Evolutionary conservation across 2,329 filamentous ascomycete species (phyloP).

Genomic region (Lojkania enalia): DNA sequence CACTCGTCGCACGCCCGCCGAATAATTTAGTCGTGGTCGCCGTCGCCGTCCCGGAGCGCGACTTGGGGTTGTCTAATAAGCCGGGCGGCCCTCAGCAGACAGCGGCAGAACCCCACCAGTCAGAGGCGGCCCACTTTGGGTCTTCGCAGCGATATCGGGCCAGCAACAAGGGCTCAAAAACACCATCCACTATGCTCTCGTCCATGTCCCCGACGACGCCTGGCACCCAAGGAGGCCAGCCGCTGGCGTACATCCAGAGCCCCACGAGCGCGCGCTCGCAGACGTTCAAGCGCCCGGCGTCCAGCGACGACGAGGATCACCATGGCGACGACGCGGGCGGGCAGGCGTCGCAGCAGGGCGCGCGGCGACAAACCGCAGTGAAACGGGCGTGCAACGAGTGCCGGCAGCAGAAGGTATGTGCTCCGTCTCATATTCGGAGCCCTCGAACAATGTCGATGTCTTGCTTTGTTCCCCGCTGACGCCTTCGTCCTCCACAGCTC

Average conservation of each 20-base stretch:
- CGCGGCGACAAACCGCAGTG: conserved; percentile 40
- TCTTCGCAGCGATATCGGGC: conserved; percentile 22
- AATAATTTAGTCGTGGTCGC: no score
- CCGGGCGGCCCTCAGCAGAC: no score
- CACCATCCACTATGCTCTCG: conserved; percentile 16
- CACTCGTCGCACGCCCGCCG: no score
- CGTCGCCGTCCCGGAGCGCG: no score
- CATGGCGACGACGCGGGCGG: conserved; percentile 31
- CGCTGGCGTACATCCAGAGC: conserved; percentile 31
- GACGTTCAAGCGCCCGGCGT: conserved; percentile 43
- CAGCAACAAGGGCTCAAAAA: conserved; percentile 8
- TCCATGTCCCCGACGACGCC: conserved; percentile 41
- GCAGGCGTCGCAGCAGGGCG: conserved; percentile 21
- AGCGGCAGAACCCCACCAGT: background rate
- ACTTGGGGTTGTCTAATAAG: no score
- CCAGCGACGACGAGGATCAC: conserved; percentile 41
- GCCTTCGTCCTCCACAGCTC: conserved; percentile 55
- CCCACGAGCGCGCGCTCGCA: conserved; percentile 34
- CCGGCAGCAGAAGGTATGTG: conserved; percentile 76
- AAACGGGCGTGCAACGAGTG: conserved; percentile 86
- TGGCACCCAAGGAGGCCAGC: conserved; percentile 29
- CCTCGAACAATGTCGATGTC: no score
- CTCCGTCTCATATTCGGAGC: background rate
- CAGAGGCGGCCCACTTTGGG: conserved; percentile 4
- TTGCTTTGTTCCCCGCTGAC: conserved; percentile 20